Evolutionary conservation across 225 moss, liverwort and hornwort genomes (phyloP).

Genomic region (Thuidium tamariscinum): DNA sequence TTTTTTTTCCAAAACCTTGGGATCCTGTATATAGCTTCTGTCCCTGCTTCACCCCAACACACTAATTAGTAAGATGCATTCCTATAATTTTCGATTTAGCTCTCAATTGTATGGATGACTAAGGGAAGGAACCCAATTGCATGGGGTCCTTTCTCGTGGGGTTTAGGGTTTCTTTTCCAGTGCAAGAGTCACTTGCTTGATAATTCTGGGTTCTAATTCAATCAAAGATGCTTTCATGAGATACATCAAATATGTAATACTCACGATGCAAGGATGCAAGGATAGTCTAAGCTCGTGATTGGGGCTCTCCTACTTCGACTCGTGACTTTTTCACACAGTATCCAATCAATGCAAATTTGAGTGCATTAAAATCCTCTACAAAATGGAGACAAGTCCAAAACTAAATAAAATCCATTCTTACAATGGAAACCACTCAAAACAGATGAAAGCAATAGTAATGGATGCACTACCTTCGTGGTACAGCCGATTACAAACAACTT

Average conservation of each 20-base stretch:
- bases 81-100: not conserved
- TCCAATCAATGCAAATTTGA: not conserved
- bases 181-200: not conserved
- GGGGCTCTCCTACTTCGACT: not conserved
- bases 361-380: not conserved
- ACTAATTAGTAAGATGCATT: not conserved
- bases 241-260: not conserved
- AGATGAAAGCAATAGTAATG: not conserved
- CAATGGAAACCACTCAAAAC: not conserved
- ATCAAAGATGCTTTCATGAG: not conserved
- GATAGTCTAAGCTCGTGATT: not conserved
- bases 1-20: conserved; percentile 52
- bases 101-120: not conserved
- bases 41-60: conserved; percentile 26
- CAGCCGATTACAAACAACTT: not conserved
- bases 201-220: not conserved
- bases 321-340: not conserved
- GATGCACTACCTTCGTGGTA: not conserved
- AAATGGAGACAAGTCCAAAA: not conserved
- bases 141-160: not conserved
- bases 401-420: not conserved
- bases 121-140: not conserved
- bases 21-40: conserved; percentile 57
- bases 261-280: not conserved
- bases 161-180: not conserved